Conservation (phyloP, 2,329 filamentous ascomycete genomes). For the Ceratocystis eucalypticola region DNA sequence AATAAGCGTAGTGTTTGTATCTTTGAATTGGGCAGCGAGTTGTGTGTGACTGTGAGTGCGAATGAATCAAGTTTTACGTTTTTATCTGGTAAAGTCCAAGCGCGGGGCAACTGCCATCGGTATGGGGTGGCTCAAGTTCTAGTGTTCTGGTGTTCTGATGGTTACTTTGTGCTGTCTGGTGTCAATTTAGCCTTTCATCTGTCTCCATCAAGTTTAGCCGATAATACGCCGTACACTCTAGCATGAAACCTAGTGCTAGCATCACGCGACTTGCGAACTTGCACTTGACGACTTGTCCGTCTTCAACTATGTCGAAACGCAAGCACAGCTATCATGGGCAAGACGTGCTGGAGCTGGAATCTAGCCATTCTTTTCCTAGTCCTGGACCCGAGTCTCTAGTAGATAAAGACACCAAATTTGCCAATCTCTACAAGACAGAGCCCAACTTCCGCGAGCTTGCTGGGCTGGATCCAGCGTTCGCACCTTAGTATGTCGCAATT, state of each 20-base stretch:
- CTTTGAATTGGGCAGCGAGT: not conserved
- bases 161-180: too few relatives aligned
- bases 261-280: not conserved
- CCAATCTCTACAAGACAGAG: slow-evolving; percentile 30
- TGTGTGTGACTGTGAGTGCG: too few relatives aligned
- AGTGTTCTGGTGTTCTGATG: too few relatives aligned
- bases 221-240: not conserved
- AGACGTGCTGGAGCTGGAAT: not conserved
- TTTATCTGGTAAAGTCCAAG: too few relatives aligned
- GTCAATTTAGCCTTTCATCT: too few relatives aligned
- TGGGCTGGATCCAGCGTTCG: slow-evolving; percentile 31
- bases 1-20: slow-evolving; percentile 1
- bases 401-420: slow-evolving; percentile 14
- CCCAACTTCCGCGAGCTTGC: slow-evolving; percentile 34
- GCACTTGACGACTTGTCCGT: not conserved
- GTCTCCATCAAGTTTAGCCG: not conserved
- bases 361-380: not conserved
- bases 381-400: not conserved
- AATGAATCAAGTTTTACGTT: too few relatives aligned
- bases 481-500: slow-evolving; percentile 27
- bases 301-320: slow-evolving; percentile 4
- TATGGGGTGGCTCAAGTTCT: too few relatives aligned
- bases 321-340: slow-evolving; percentile 2
- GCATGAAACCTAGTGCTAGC: not conserved
- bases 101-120: too few relatives aligned